phyloP scores from a whole-genome alignment of 2,329 filamentous ascomycete genomes.

The Neopestalotiopsis sp. region DNA sequence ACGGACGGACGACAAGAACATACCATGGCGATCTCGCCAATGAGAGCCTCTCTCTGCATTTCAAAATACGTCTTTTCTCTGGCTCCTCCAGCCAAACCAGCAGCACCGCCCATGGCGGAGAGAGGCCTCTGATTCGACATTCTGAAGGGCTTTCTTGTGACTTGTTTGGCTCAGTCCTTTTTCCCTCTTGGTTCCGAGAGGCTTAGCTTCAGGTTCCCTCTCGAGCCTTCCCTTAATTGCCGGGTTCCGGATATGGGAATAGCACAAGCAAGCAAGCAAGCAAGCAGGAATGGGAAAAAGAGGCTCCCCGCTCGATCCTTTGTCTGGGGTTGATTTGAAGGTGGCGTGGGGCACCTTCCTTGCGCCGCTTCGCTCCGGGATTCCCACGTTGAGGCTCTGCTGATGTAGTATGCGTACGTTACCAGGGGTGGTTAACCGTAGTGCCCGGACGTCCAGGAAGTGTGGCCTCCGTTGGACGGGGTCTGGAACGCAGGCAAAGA shows the following conservation, averaged over 20 bases:
- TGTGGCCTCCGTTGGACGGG: too few species aligned
- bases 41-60: conserved; percentile 73
- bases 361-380: background rate
- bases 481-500: too few species aligned
- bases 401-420: background rate
- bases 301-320: background rate
- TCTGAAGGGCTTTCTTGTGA: too few species aligned
- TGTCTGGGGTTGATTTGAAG: background rate
- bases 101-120: conserved; percentile 24
- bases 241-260: background rate
- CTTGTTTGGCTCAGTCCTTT: background rate
- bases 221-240: background rate
- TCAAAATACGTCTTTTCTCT: conserved; percentile 72
- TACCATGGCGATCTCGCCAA: conserved; percentile 77
- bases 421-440: too few species aligned
- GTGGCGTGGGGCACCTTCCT: background rate
- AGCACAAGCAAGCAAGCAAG: background rate
- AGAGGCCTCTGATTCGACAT: conserved; percentile 11
- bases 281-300: background rate
- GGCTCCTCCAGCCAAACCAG: conserved; percentile 26
- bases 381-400: conserved; percentile 2
- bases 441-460: too few species aligned
- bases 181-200: too few species aligned
- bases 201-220: too few species aligned
- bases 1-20: conserved; percentile 23